Conservation (phyloP, 2,329 filamentous ascomycete genomes). For the Dissoconium aciculare region DNA sequence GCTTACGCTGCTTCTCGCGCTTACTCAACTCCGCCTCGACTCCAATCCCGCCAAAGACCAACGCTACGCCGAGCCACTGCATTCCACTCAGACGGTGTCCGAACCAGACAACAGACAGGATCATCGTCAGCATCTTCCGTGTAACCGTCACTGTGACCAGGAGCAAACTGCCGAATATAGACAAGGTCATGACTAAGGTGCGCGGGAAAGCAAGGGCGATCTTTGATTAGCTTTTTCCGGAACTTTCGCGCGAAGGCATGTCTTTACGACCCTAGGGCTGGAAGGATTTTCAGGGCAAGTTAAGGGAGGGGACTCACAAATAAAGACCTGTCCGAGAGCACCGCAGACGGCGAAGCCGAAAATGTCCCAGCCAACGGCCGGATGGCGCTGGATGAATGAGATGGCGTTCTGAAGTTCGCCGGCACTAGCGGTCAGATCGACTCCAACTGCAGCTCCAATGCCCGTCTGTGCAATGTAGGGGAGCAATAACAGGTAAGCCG, state of each 20-base stretch:
- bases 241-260: too few relatives aligned
- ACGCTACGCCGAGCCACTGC: slow-evolving; percentile 82
- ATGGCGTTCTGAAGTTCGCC: slow-evolving; percentile 69
- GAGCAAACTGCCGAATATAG: slow-evolving; percentile 78
- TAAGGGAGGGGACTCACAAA: slow-evolving; percentile 38
- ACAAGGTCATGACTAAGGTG: slow-evolving; percentile 49
- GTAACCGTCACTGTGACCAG: slow-evolving; percentile 95
- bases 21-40: slow-evolving; percentile 72
- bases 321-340: slow-evolving; percentile 89
- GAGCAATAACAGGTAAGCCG: slow-evolving; percentile 57
- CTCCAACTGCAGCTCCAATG: slow-evolving; percentile 28
- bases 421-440: slow-evolving; percentile 35
- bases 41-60: slow-evolving; percentile 92
- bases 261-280: too few relatives aligned
- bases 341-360: slow-evolving; percentile 81
- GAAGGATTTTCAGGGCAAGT: background rate
- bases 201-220: background rate
- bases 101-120: slow-evolving; percentile 86
- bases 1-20: slow-evolving; percentile 71
- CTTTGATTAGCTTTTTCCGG: too few relatives aligned
- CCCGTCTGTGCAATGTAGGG: slow-evolving; percentile 59
- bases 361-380: slow-evolving; percentile 71
- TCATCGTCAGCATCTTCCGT: slow-evolving; percentile 98
- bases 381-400: slow-evolving; percentile 65
- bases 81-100: slow-evolving; percentile 74